Evolutionary conservation across 306 rosid species (phyloP).

Genomic region (Arachis hypogaea): DNA sequence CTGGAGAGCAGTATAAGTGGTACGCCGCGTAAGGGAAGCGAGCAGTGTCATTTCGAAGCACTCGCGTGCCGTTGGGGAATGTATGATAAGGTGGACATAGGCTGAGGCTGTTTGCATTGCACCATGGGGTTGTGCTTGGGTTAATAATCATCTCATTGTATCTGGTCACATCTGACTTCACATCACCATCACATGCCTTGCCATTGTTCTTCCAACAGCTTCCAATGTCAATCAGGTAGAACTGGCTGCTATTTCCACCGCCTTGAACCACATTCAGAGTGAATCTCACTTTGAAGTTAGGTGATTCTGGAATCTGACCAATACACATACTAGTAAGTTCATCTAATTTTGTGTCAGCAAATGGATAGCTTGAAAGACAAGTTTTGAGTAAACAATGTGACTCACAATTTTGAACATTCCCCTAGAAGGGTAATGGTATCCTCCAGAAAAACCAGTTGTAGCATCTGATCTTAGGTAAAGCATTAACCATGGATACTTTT

Average conservation of each 20-base stretch:
- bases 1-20: constrained; percentile 66
- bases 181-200: constrained; percentile 54
- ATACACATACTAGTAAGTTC: not conserved
- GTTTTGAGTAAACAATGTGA: constrained; percentile 16
- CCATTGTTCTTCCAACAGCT: constrained; percentile 68
- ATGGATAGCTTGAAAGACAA: not conserved
- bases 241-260: constrained; percentile 61
- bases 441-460: constrained; percentile 51
- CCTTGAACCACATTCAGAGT: constrained; percentile 48
- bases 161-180: constrained; percentile 57
- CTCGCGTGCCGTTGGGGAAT: constrained; percentile 51
- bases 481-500: constrained; percentile 7
- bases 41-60: constrained; percentile 45
- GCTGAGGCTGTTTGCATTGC: constrained; percentile 37
- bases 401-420: constrained; percentile 65
- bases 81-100: constrained; percentile 64
- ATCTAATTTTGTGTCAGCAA: not conserved
- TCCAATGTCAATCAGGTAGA: constrained; percentile 64
- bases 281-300: constrained; percentile 60
- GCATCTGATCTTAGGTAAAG: constrained; percentile 4
- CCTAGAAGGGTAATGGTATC: constrained; percentile 58
- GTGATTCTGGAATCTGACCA: constrained; percentile 69
- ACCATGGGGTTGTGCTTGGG: constrained; percentile 47
- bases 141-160: constrained; percentile 60
- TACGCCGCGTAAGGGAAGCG: constrained; percentile 60